phyloP scores from a whole-genome alignment of 2,329 filamentous ascomycete species.

The Sporothrix dimorphospora region DNA sequence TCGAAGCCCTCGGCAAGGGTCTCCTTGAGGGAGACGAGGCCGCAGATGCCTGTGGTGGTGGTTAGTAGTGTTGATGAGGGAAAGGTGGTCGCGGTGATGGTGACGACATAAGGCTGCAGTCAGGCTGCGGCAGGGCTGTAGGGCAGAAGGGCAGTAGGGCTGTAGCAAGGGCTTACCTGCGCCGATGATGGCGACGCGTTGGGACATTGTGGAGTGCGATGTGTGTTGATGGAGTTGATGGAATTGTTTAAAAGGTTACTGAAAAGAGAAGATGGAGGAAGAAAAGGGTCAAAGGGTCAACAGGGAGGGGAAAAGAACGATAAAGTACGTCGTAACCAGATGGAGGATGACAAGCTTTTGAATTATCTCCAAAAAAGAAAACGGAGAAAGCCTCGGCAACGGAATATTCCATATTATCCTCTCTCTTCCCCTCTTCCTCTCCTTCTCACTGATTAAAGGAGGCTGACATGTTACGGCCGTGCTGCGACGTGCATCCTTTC shows the following conservation, averaged over 20 bases:
- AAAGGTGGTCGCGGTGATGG: no score
- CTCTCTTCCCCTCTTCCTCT: background rate
- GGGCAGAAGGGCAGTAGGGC: no score
- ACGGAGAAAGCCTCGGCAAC: no score
- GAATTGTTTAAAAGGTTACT: background rate
- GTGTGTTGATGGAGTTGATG: background rate
- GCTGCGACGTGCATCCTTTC: slow-evolving; percentile 9
- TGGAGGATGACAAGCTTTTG: background rate
- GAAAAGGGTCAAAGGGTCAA: no score
- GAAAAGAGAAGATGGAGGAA: no score
- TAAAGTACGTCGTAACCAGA: background rate
- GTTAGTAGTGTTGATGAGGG: no score
- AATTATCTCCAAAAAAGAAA: background rate
- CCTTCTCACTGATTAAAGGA: background rate
- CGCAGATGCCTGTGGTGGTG: slow-evolving; percentile 25
- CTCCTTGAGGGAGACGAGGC: slow-evolving; percentile 45
- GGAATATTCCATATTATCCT: background rate
- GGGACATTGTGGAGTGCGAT: background rate
- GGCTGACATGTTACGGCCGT: background rate
- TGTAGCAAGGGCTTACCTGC: background rate
- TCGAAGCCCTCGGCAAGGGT: slow-evolving; percentile 44
- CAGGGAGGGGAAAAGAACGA: background rate
- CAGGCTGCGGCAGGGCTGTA: background rate
- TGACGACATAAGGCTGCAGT: background rate
- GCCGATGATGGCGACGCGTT: slow-evolving; percentile 16